Evolutionary conservation across 345 rosid species (phyloP).

Genomic region (Salix caprea): DNA sequence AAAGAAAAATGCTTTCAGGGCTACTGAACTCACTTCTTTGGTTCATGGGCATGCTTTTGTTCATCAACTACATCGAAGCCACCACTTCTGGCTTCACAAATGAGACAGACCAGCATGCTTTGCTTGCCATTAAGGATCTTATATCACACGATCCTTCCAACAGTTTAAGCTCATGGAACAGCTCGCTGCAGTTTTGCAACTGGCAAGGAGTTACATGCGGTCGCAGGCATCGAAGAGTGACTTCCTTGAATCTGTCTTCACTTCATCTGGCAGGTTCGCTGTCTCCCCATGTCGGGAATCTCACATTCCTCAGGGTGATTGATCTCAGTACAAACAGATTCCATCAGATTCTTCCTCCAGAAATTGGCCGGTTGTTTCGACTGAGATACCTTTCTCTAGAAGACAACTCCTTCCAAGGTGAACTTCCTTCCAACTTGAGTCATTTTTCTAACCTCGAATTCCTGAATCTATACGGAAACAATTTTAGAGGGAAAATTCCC

Average conservation of each 20-base stretch:
- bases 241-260: background rate
- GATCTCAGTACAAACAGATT: background rate
- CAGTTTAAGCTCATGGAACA: too few species aligned
- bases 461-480: background rate
- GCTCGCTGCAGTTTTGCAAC: background rate
- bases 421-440: constrained; percentile 1
- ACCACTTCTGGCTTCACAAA: too few species aligned
- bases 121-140: too few species aligned
- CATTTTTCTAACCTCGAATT: too few species aligned
- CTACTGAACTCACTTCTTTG: too few species aligned
- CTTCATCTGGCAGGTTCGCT: constrained; percentile 18
- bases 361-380: constrained; percentile 16
- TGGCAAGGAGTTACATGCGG: constrained; percentile 28
- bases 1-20: too few species aligned
- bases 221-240: constrained; percentile 15
- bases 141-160: too few species aligned
- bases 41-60: too few species aligned
- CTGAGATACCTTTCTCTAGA: too few species aligned
- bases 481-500: background rate
- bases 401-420: background rate
- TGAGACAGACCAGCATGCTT: too few species aligned
- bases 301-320: background rate
- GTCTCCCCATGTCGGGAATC: constrained; percentile 25
- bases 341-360: constrained; percentile 1
- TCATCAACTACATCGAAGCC: too few species aligned